These are phyloP conservation scores for Vishniacozyma victoriae DNA, from an alignment of 768 basidiomycete genomes.

Conservation along the genomic window DNA sequence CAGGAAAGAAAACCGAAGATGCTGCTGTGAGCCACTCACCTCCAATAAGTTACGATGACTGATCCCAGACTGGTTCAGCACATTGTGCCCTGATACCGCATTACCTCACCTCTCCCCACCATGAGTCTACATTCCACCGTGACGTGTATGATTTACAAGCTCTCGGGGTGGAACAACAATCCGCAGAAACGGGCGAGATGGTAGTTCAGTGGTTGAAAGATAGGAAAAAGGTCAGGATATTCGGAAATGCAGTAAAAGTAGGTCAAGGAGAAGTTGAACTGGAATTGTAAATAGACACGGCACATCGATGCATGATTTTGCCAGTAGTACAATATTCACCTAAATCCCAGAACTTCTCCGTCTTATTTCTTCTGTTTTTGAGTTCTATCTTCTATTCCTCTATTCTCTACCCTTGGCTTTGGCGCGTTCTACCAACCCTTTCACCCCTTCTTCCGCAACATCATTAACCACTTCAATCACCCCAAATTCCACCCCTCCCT, in stretches of 20 bases:
- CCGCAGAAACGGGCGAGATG: slow-evolving; percentile 6
- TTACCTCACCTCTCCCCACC: too few species aligned
- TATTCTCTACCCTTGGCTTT: background rate
- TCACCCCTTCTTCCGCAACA: slow-evolving; percentile 22
- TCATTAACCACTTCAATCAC: slow-evolving; percentile 13
- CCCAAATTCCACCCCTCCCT: slow-evolving; percentile 16
- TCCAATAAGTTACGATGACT: background rate
- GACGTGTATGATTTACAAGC: slow-evolving; percentile 2
- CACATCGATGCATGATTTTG: too few species aligned
- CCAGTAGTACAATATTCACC: too few species aligned
- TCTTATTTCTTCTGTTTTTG: too few species aligned
- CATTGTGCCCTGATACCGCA: slow-evolving; percentile 16
- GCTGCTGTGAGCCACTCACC: slow-evolving; percentile 6
- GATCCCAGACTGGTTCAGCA: slow-evolving; percentile 16
- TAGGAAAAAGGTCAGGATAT: slow-evolving; percentile 9
- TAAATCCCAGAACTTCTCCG: too few species aligned
- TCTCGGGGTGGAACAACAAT: slow-evolving; percentile 5
- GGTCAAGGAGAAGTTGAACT: slow-evolving; percentile 2
- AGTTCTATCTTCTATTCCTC: background rate
- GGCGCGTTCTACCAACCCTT: slow-evolving; percentile 17
- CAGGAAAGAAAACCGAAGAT: slow-evolving; percentile 11
- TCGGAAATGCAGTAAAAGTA: slow-evolving; percentile 6
- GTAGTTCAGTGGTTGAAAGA: slow-evolving; percentile 5
- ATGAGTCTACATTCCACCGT: too few species aligned
- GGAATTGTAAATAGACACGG: background rate